A percentile compares a stretch with the other conserved stretches of the same genome.
These are phyloP conservation scores for Calonectria hawksworthii DNA, from an alignment of 2,329 filamentous ascomycete genomes.

Conservation along the genomic window DNA sequence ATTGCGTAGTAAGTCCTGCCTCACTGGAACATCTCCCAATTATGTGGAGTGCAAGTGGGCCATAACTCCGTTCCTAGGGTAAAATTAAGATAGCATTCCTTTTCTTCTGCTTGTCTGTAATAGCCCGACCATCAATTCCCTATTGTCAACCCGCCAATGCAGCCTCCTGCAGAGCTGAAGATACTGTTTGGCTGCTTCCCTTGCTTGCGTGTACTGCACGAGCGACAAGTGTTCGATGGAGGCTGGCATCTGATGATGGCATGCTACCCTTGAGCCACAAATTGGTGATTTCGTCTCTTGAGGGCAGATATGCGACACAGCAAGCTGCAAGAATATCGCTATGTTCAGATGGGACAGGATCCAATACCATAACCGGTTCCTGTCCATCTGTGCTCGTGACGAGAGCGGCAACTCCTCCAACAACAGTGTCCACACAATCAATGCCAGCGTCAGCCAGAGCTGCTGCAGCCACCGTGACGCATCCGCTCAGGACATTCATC, in stretches of 20 bases:
- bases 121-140: background rate
- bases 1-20: background rate
- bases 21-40: background rate
- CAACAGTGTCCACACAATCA: conserved; percentile 92
- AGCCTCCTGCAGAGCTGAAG: conserved; percentile 54
- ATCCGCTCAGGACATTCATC: conserved; percentile 92
- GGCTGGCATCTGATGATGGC: conserved; percentile 54
- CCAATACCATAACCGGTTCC: conserved; percentile 73
- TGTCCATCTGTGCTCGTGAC: conserved; percentile 60
- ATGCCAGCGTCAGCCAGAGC: conserved; percentile 96
- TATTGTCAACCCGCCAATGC: conserved; percentile 37
- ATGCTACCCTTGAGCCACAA: conserved; percentile 89
- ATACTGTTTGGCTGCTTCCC: conserved; percentile 51
- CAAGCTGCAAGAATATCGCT: conserved; percentile 83
- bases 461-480: conserved; percentile 93
- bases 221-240: conserved; percentile 54
- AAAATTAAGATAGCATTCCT: background rate
- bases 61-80: background rate
- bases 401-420: conserved; percentile 89
- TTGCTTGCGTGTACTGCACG: conserved; percentile 59
- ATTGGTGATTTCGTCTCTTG: conserved; percentile 91
- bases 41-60: background rate
- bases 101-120: background rate
- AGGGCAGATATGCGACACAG: conserved; percentile 90
- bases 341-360: conserved; percentile 88